A percentile compares a stretch with the other conserved stretches of the same genome.
Evolutionary conservation across 192 early-diverging fungal species (phyloP).

Genomic region (Ambispora gerdemannii): DNA sequence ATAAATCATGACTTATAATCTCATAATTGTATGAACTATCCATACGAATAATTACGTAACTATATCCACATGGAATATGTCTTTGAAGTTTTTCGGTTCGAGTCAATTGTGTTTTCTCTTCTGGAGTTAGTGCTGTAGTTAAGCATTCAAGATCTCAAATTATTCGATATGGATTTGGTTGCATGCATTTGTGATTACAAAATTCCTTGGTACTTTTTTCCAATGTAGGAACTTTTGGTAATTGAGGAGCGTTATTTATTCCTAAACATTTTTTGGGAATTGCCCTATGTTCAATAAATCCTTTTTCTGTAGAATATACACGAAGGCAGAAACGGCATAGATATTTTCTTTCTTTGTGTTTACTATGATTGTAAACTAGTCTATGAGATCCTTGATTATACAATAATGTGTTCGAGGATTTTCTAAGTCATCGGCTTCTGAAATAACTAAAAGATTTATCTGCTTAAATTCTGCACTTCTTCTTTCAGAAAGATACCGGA

Average conservation of each 20-base stretch:
- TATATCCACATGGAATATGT: constrained; percentile 17
- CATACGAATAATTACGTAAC: constrained; percentile 21
- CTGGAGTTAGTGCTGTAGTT: constrained; percentile 1
- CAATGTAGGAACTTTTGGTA: not conserved
- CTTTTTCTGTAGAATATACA: constrained; percentile 19
- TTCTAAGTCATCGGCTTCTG: constrained; percentile 3
- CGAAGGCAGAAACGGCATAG: constrained; percentile 23
- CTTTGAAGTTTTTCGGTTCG: constrained; percentile 19
- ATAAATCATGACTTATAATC: constrained; percentile 23
- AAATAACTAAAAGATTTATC: constrained; percentile 23
- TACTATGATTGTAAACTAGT: constrained; percentile 26
- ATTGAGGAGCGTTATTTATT: constrained; percentile 8
- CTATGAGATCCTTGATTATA: constrained; percentile 14
- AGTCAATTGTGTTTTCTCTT: constrained; percentile 17
- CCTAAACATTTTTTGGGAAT: constrained; percentile 4
- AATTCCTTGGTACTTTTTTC: constrained; percentile 8
- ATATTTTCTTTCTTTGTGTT: constrained; percentile 23
- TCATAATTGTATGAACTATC: constrained; percentile 23
- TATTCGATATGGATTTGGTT: constrained; percentile 24
- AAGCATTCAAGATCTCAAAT: constrained; percentile 21
- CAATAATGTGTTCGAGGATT: not conserved
- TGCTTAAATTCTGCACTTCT: not conserved
- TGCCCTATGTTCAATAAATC: constrained; percentile 11
- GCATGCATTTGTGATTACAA: constrained; percentile 19
- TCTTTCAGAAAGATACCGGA: constrained; percentile 18